Conservation (phyloP, 345 rosid species). For the Abelmoschus esculentus region DNA sequence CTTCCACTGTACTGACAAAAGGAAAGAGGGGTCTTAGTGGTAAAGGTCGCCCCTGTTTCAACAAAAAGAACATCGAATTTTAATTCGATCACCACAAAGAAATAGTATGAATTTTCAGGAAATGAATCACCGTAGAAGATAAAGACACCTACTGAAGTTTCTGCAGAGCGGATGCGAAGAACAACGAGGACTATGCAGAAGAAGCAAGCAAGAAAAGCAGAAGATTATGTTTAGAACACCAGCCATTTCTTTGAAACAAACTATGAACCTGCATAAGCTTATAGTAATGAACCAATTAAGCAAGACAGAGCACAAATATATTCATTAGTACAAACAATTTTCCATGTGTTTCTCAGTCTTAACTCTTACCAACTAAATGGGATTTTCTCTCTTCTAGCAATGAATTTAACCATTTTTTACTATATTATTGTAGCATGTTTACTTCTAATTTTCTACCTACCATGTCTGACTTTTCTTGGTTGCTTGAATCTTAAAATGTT, state of each 20-base stretch:
- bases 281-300: neutral
- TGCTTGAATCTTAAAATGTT: neutral
- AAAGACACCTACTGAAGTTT: neutral
- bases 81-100: too few relatives aligned
- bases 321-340: neutral
- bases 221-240: neutral
- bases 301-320: neutral
- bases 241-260: neutral
- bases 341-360: neutral
- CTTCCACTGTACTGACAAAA: slow-evolving; percentile 12
- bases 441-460: neutral
- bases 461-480: neutral
- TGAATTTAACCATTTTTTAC: neutral
- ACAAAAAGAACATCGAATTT: neutral
- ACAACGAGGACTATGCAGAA: neutral
- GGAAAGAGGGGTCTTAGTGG: slow-evolving; percentile 1
- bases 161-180: neutral
- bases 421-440: neutral
- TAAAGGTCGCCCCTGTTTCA: slow-evolving; percentile 12
- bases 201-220: neutral
- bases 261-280: neutral
- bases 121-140: neutral
- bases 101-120: neutral
- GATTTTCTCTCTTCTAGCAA: neutral
- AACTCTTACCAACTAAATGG: neutral